Base-by-base conservation (phyloP, 2,329 filamentous ascomycete genomes). In the Fusarium sp. region DNA sequence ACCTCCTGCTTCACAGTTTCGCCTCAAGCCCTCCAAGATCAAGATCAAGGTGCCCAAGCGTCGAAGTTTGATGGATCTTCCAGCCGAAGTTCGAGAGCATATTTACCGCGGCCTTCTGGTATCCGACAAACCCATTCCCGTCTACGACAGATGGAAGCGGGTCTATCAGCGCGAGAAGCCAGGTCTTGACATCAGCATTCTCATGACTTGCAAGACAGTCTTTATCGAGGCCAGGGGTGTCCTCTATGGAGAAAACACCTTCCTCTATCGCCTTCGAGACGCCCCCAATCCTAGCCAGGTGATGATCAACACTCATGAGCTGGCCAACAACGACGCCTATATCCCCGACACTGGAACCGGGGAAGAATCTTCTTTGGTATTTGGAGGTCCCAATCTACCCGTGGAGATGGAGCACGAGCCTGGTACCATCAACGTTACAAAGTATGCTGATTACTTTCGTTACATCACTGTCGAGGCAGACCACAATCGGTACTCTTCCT, bases 231-330 rank as follows among this genome's bases (percentile, higher is more conserved):
- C 79, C 3, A 63, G 77, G 3, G 68, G 68, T 3, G 70, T 85
- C 6, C 75, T 87, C 1, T 87, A 83, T 56, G 80, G 82, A 4
- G 75, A 79, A 26, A 86, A 86, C 48, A 76, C 50, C 0, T 86
- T 86, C 59, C 64, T 76, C 3, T 86, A 86, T 61, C 73, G 77
- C 9, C 71, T 85, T 14, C 78, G 83, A 2, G 82, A 85, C 59
- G 56, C 56, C 15, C 65, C 57, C 15, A 59, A 44, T 19, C 48
- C 10, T 11, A 40, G 47, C 9, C 72, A 68, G 3, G n/a, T 53
- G 32, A 56, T 64, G 40, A n/a, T 65, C 36, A 47, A 59, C 4
- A 39, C 76, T 10, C 30, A 56, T 7, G 47, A 55, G 14, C 49
- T 74, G 11, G 44, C 38, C 8, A 49, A 70, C 7, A 67, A 74